Evolutionary conservation across 306 rosid species (phyloP), one percentile per base, ranked within the genome.

Genomic region (Abrus pulchellus): DNA sequence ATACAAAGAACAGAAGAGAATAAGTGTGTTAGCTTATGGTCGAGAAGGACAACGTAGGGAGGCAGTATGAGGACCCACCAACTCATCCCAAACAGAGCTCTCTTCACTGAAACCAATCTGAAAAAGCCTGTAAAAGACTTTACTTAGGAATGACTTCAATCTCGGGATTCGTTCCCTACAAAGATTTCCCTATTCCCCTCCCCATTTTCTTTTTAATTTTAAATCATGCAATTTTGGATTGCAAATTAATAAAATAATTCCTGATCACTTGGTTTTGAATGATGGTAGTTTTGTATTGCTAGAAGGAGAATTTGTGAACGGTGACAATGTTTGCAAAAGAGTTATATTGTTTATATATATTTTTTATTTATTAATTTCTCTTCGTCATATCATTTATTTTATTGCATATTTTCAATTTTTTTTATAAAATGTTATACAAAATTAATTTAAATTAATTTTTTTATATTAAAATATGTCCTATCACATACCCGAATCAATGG

Each of bases 51-150:
- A 45, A 34, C 64, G 48, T n/a, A 80, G 20, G 68, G 68, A 56
- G 49, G 78, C 44, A 52, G 32, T 3, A 61, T 3, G 5, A 28
- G 80, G 60, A 78, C 78, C 82, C 66, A 77, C 43, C 74, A 76
- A 65, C 40, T 36, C 40, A 20, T 20, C 20, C 20, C 20, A 36
- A 36, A 50, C 80, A 77, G 75, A 80, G 14, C 68, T 45, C 60
- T 55, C 84, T 48, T 41, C 59, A 41, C 85, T 75, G 83, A 84
- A 84, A 76, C 86, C 70, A 75, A 85, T 80, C 94, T 88, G 92
- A 84, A 86, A 93, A 90, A 88, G 90, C 90, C 92, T 88, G 93
- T 53, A 68, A 67, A 66, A 81, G 68, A 86, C 94, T 89, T 84
- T 78, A 85, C 89, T 83, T 77, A 60, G 81, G 84, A 66, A 80